Evolutionary conservation across 2,329 filamentous ascomycete genomes (phyloP), one percentile per base, ranked within the genome.

Genomic region (Cryphonectria radicalis): DNA sequence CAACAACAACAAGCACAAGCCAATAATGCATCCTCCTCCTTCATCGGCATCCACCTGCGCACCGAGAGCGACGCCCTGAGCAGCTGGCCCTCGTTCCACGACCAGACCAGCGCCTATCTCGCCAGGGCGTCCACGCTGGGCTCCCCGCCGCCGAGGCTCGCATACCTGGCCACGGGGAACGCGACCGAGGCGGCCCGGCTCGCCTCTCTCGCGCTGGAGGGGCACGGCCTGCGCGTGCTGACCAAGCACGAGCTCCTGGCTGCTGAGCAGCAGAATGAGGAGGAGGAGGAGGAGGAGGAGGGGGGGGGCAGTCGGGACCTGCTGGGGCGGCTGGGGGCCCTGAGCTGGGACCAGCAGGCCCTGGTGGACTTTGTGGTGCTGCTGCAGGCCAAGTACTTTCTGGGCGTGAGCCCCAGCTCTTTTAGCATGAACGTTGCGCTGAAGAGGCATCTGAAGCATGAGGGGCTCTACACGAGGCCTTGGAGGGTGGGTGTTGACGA

Each of bases 391-490:
- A 78, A 81, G 63, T 82, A 80, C 73, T 85, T 85, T 60, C 74
- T 84, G 0, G 83, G 82, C 13, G 81, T 84, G 53, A 85, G 82
- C 69, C 84, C 84, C 8, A 85, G 83, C 73, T 84, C 82, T 22
- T 86, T 86, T 74, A 83, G 84, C 35, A 81, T 85, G 74, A 84
- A 82, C 69, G 81, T 84, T 66, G 82, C 83, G 1, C 79, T 83
- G 73, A 85, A 84, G 74, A 77, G 84, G 25, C 84, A 86, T 72
- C 76, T 85, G 4, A 79, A 80, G 64, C 77, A 73, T 0, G 81
- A 80, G 0, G 81, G 82, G 0, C 63, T 84, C 5, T 81, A 83
- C 68, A 82, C 83, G 17, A 76, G 83, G 66, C 82, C 82, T 1
- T 86, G 83, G 79, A 83, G 78, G 74, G 77, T 81, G n/a, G 82